Evolutionary conservation across 257 asterid genomes (phyloP).

Genomic region (Knoxia roxburghii): DNA sequence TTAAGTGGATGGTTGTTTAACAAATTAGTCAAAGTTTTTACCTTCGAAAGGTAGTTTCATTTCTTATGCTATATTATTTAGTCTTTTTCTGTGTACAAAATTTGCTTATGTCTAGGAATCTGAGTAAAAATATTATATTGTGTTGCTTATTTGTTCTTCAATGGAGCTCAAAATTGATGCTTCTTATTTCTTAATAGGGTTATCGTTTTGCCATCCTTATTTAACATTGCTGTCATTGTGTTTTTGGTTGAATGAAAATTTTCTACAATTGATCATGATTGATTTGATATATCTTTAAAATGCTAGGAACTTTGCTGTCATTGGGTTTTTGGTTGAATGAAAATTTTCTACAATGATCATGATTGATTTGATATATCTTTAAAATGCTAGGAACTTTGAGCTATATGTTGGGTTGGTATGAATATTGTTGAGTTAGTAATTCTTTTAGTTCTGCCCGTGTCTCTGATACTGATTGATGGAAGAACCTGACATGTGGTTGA

Average conservation of each 20-base stretch:
- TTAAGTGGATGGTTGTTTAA: slow-evolving; percentile 21
- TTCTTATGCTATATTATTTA: not conserved
- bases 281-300: not conserved
- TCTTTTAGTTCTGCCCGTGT: not conserved
- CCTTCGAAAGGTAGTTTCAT: not conserved
- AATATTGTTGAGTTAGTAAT: not conserved
- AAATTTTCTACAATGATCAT: not conserved
- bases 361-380: not conserved
- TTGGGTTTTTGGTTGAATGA: not conserved
- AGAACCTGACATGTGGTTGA: no score
- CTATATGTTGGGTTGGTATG: not conserved
- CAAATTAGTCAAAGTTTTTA: not conserved
- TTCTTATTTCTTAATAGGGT: no score
- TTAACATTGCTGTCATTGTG: not conserved
- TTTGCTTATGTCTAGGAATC: no score
- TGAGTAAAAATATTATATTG: not conserved
- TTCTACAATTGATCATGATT: not conserved
- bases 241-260: not conserved
- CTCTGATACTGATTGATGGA: not conserved
- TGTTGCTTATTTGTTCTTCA: not conserved
- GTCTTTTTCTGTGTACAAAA: not conserved
- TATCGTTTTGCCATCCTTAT: no score
- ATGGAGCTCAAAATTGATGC: not conserved
- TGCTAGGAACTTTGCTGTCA: not conserved
- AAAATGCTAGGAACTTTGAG: not conserved